Conservation (phyloP, 1,284 basidiomycete species). For the Blastosporella zonata region DNA sequence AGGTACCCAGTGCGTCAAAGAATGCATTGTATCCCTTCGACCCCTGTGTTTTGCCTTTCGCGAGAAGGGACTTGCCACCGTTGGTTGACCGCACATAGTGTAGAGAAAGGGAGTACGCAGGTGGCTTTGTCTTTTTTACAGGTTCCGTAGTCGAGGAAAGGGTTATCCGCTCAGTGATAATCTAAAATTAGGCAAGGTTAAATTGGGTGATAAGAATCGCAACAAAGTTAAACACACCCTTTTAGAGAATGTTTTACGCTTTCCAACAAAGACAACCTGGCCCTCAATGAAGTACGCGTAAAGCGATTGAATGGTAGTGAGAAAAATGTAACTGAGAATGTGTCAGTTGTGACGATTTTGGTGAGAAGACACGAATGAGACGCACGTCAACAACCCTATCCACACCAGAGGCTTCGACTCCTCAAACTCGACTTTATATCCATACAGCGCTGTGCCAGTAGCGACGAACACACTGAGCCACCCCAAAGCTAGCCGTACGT, state of each 20-base stretch:
- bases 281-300: slow-evolving; percentile 83
- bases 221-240: slow-evolving; percentile 46
- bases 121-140: slow-evolving; percentile 43
- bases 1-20: slow-evolving; percentile 68
- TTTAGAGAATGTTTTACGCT: slow-evolving; percentile 81
- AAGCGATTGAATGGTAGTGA: slow-evolving; percentile 68
- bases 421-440: slow-evolving; percentile 84
- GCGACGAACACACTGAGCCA: slow-evolving; percentile 83
- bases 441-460: slow-evolving; percentile 77
- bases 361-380: slow-evolving; percentile 19
- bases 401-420: slow-evolving; percentile 78
- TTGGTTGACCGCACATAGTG: slow-evolving; percentile 72
- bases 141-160: slow-evolving; percentile 64
- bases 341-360: slow-evolving; percentile 3
- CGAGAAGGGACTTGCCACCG: slow-evolving; percentile 73
- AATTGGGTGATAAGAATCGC: background rate
- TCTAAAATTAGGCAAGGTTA: slow-evolving; percentile 39
- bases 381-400: slow-evolving; percentile 73
- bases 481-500: slow-evolving; percentile 80
- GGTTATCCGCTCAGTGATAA: slow-evolving; percentile 79
- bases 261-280: slow-evolving; percentile 77
- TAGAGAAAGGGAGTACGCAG: slow-evolving; percentile 62
- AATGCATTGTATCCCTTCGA: slow-evolving; percentile 59
- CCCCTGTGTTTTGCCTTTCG: slow-evolving; percentile 54
- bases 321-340: slow-evolving; percentile 60